These are phyloP conservation scores for Ogataea philodendri DNA, from an alignment of 805 yeast genomes.

Conservation along the genomic window DNA sequence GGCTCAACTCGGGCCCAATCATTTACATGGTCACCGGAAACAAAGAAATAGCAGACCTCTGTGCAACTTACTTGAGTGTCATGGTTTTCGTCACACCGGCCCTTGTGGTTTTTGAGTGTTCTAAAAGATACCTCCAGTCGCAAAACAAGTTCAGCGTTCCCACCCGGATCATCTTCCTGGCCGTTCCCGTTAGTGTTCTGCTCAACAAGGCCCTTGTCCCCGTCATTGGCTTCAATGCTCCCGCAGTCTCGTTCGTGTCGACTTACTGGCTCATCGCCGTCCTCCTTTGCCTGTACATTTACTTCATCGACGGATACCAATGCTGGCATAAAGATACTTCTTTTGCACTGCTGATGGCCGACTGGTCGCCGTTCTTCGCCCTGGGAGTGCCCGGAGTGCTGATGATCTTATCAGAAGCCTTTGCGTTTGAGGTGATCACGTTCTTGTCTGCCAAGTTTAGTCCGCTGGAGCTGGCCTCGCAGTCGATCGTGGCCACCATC, in stretches of 20 bases:
- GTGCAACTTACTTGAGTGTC: slow-evolving; percentile 51
- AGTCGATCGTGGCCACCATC: slow-evolving; percentile 49
- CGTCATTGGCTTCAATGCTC: slow-evolving; percentile 65
- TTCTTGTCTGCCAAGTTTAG: slow-evolving; percentile 50
- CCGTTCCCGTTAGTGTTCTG: slow-evolving; percentile 65
- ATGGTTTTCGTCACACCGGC: slow-evolving; percentile 66
- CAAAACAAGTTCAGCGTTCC: slow-evolving; percentile 78
- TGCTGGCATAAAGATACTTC: slow-evolving; percentile 53
- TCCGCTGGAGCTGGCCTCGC: slow-evolving; percentile 49
- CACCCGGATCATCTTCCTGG: slow-evolving; percentile 60
- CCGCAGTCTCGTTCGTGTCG: slow-evolving; percentile 66
- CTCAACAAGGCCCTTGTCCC: slow-evolving; percentile 60
- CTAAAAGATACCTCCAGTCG: slow-evolving; percentile 69
- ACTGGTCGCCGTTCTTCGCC: slow-evolving; percentile 43
- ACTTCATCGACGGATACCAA: slow-evolving; percentile 56
- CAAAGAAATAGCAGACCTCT: slow-evolving; percentile 41
- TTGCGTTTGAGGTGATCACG: slow-evolving; percentile 53
- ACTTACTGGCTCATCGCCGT: slow-evolving; percentile 69
- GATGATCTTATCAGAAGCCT: slow-evolving; percentile 56
- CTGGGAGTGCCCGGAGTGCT: slow-evolving; percentile 52
- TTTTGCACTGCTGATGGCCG: slow-evolving; percentile 33
- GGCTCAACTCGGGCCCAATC: slow-evolving; percentile 53
- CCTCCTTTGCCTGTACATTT: slow-evolving; percentile 50
- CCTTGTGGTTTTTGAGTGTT: slow-evolving; percentile 62
- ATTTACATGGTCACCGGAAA: slow-evolving; percentile 45